Conservation (phyloP, 2,329 filamentous ascomycete genomes). For the Exutisphaerella laricina region DNA sequence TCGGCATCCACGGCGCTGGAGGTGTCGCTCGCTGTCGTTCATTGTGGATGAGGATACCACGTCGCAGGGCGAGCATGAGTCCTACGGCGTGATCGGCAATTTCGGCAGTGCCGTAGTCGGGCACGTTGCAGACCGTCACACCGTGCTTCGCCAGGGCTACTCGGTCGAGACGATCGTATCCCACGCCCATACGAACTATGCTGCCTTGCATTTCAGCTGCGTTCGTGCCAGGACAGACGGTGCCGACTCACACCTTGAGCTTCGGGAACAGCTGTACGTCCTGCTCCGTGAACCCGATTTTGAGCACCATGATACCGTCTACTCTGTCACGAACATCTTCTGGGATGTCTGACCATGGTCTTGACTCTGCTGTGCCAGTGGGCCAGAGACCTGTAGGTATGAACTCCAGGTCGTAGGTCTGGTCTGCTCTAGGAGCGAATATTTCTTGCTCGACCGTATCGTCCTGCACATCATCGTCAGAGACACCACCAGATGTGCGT, state of each 20-base stretch:
- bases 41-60: conserved; percentile 30
- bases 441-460: conserved; percentile 25
- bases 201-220: conserved; percentile 12
- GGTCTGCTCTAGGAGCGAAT: conserved; percentile 23
- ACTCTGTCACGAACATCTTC: conserved; percentile 25
- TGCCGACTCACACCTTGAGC: conserved; percentile 31
- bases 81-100: conserved; percentile 31
- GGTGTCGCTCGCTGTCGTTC: conserved; percentile 28
- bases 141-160: conserved; percentile 22
- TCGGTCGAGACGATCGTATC: conserved; percentile 31
- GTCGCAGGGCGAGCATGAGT: conserved; percentile 26
- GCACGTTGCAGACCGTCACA: conserved; percentile 30
- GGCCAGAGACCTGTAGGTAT: conserved; percentile 23
- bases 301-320: conserved; percentile 29
- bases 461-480: conserved; percentile 15
- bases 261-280: conserved; percentile 28
- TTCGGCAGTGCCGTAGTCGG: conserved; percentile 32
- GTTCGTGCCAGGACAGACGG: too few species aligned
- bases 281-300: conserved; percentile 26
- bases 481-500: background rate
- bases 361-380: conserved; percentile 18
- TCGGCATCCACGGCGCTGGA: conserved; percentile 28
- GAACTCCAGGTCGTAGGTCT: conserved; percentile 26
- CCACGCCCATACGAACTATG: conserved; percentile 32
- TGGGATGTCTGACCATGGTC: conserved; percentile 28